Evolutionary conservation across 2,329 filamentous ascomycete genomes (phyloP), one percentile per base, ranked within the genome.

Genomic region (Chaetomiaceae sp.): DNA sequence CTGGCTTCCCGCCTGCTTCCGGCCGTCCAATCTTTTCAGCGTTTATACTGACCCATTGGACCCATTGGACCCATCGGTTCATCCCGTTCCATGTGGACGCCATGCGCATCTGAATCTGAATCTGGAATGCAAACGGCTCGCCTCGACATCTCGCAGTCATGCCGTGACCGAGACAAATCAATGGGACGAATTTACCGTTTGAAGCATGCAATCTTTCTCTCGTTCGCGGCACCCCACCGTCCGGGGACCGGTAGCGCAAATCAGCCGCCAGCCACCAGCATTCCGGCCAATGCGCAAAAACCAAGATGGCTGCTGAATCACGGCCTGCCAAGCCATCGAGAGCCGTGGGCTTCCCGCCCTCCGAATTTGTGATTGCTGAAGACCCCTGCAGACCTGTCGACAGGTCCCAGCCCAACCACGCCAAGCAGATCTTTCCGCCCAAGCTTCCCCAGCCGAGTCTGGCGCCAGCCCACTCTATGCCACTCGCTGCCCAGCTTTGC

Each of bases 361-460:
- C 50, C 40, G 40, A 55, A 54, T 61, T 58, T 56, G 25, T 27
- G 25, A 9, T 27, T 27, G 5, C 25, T n/a, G 48, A 32, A 14
- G 32, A 30, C 42, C 54, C 54, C 45, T 55, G 53, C 38, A 41
- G 40, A 29, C 11, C 18, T 11, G 16, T 23, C 42, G 21, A n/a
- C n/a, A n/a, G n/a, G 30, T 30, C 7, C 32, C 53, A 55, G 54
- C 55, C 55, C 57, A 58, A 54, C 53, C 53, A 20, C 51, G 55
- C 55, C 57, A 57, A 57, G 55, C 43, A 53, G 46, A 42, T 54
- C 47, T 58, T 55, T 41, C 51, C 55, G 51, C 57, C 59, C 59
- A 56, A 61, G 54, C 48, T 56, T 34, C 41, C 40, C 53, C 49
- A 34, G 44, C 37, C 48, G 45, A 48, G 41, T 45, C 49, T 44